Evolutionary conservation across 2,329 filamentous ascomycete genomes (phyloP), one percentile per base, ranked within the genome.

Genomic region (Aspergillus sp.): DNA sequence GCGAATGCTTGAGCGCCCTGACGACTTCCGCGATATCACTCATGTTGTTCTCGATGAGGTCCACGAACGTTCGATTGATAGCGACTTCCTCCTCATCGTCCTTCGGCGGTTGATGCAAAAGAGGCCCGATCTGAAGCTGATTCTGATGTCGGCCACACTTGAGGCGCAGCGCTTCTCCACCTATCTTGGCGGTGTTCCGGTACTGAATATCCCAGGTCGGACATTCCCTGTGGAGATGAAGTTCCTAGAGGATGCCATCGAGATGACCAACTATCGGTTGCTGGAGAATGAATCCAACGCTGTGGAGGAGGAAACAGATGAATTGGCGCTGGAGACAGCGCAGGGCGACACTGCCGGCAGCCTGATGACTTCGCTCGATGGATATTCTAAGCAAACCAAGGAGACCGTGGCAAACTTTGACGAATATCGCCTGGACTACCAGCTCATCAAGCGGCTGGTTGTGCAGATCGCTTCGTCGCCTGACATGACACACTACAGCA

Each of bases 41-140:
- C 95, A 98, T 78, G 80, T 99, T 61, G 88, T 99, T 49, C 87
- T 99, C n/a, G 95, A 99, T 71, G 95, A 99, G 77, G 94, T 98
- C 2, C 95, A 99, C 72, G 95, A 99, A 75, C 88, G 94, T 63
- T 91, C 92, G 12, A 98, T 99, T 67, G 95, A 99, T 73, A 97
- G 93, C 59, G 95, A 99, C 74, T 97, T 99, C 74, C 81, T 99
- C 36, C 83, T 99, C 15, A 95, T 99, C 67, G 91, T 98, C 1
- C 84, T 99, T 54, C 91, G 91, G 71, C 90, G 93, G 63, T 81
- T 99, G 4, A 85, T 97, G 79, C 75, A 85, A 30, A 85, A 86
- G 66, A 85, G 94, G 57, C 89, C 89, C 62, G 91, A 96, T 65
- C 81, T 99, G 55, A 98, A 96, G 76, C 90, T 99, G 19, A 85